Evolutionary conservation across 805 yeast genomes (phyloP), one percentile per base, ranked within the genome.

Genomic region (Saccharomycopsis sp.): DNA sequence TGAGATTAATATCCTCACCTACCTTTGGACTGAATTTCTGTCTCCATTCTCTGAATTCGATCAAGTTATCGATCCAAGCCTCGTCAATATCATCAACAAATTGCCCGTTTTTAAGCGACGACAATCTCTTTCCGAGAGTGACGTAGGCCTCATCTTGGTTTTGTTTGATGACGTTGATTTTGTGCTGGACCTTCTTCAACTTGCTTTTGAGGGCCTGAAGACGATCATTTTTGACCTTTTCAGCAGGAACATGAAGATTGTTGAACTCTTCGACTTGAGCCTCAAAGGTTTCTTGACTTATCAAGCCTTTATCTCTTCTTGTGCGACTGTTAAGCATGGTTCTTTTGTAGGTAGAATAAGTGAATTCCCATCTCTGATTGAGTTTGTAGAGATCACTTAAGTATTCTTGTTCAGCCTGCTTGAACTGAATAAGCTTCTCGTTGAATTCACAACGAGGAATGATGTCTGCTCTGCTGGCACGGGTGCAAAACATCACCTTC

Each of bases 101-200:
- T 23, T 58, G 60, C 34, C 60, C 60, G 25, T 58, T 58, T 29
- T 55, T 58, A 2, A 58, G n/a, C 8, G 55, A 15, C 15, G 15
- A 3, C 20, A 44, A 44, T 44, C 20, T 44, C 22, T 44, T 44
- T 3, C 49, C 49, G 12, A 44, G 19, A 5, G 49, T 17, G 49
- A 44, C 22, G 22, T 44, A 44, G 22, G 19, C 49, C 49, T n/a
- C 19, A 7, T 44, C 20, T 8, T 44, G 20, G 38, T 29, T 29
- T 44, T 44, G 19, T 12, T 3, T 17, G 22, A 44, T 44, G 22
- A 7, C 7, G 49, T 17, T 7, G 22, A 44, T 44, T 8, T 8
- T 44, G 49, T 44, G 19, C 19, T 17, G 3, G 12, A 17, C 22
- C 22, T 44, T 44, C 7, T 17, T 8, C 22, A 44, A 19, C 12